Evolutionary conservation across 1,139 yeast species (phyloP), one percentile per base, ranked within the genome.

Genomic region (Williopsis jadinii): DNA sequence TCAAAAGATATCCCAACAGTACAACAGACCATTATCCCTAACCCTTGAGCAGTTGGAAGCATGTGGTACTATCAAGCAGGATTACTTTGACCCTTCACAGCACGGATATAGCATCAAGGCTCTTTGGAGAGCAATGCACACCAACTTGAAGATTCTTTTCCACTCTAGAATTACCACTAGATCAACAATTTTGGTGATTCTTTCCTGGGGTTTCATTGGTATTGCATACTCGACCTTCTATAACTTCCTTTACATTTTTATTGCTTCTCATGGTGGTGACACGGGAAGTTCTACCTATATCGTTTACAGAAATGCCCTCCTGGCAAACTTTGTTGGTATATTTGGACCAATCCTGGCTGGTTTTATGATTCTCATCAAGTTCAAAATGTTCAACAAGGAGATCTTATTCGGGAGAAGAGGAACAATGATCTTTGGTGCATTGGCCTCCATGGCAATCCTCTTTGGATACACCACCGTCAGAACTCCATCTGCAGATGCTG

Each of bases 311-410:
- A 74, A 78, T 56, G 70, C 73, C 36, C 61, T 73, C 38, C 66
- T 79, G 40, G 70, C 72, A 37, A 73, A 73, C 49, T 65, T 70
- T 29, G 66, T 68, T 27, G 70, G 78, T 32, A 73, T 75, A 32
- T 70, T 72, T 41, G 85, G 84, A 9, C 84, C 84, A 8, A 53
- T 76, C 11, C 56, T 77, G 34, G 84, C 76, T 6, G 80, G 75
- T 37, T 19, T 58, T 32, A 44, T 72, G 36, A 62, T 71, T 42
- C 60, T 63, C 38, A 54, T 73, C 31, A 48, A 43, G 15, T 45
- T 80, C 77, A 11, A 53, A 52, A 37, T 34, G 1, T 38, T 35
- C 14, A 46, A 46, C 8, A 47, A 38, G 32, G 14, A 38, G 2
- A 26, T 43, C 2, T 26, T 41, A 15, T 48, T 75, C 30, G 84